Base-by-base conservation (phyloP, 805 yeast genomes). In the Maudiozyma saulgeensis region DNA sequence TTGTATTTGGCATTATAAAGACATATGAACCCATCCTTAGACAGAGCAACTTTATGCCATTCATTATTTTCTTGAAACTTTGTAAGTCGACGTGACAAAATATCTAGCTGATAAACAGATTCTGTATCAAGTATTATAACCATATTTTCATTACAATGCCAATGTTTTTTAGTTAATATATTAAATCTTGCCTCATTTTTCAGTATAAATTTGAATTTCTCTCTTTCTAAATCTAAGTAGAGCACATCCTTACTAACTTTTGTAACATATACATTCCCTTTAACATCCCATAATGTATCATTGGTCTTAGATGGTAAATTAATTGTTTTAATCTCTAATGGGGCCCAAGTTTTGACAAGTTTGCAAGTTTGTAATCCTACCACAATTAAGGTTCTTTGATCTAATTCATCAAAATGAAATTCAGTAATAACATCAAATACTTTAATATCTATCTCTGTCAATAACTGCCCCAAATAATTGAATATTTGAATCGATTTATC, bases 1-100 rank as follows among this genome's bases (percentile, higher is more conserved):
- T 75, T 70, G 1, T 60, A 53, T 7, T 61, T 52, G 2, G 64
- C 67, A 60, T 71, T 71, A 59, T 60, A 80, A 34, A 78, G 53
- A 1, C 84, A 78, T 4, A 84, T 67, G 48, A 81, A 70, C 6
- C 61, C 57, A 21, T 53, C 51, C 1, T 57, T 46, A n/a, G 68
- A 64, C 6, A 62, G 51, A 0, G 46, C 41, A 1, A 60, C 62
- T 15, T 51, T 50, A 40, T 65, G 64, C 68, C 68, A 66, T 41
- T 54, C 56, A 16, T 60, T 55, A 42, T 56, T 49, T 3, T 51
- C 35, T 11, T 47, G 38, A 13, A 49, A 48, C 16, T 38, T 49
- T 25, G 3, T 16, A 12, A 62, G 39, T 6, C 34, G 6, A 6
- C 45, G 45, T 11, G 41, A 48, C 8, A 15, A 18, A 6, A 57